Conservation (phyloP, 2,329 filamentous ascomycete genomes). For the Zymoseptoria brevis region DNA sequence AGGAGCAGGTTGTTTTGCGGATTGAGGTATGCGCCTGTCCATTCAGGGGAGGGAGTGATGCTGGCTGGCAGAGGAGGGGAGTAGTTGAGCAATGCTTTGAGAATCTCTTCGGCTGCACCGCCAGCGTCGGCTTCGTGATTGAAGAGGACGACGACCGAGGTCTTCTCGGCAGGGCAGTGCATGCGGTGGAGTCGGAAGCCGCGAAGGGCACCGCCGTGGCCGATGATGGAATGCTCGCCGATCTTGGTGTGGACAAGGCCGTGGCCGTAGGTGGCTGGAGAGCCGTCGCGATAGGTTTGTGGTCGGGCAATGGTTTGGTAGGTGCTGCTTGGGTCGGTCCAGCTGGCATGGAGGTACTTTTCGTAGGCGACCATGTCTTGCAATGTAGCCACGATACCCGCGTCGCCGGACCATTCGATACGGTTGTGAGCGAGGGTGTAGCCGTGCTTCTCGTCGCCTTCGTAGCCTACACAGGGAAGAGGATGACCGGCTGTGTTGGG, state of each 20-base stretch:
- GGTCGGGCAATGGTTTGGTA: conserved; percentile 28
- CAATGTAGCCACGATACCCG: conserved; percentile 38
- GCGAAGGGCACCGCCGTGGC: conserved; percentile 37
- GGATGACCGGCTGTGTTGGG: conserved; percentile 34
- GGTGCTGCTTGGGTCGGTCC: conserved; percentile 27
- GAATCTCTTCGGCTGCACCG: conserved; percentile 24
- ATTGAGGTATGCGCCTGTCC: conserved; percentile 36
- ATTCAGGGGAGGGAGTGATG: conserved; percentile 16
- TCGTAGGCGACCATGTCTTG: conserved; percentile 43
- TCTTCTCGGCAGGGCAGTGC: conserved; percentile 29
- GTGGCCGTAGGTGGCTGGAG: conserved; percentile 31
- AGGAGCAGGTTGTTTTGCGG: conserved; percentile 30
- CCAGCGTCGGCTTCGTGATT: conserved; percentile 33
- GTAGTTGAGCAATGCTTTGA: conserved; percentile 26
- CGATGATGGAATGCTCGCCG: conserved; percentile 24
- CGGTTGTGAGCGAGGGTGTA: conserved; percentile 33
- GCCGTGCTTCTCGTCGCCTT: conserved; percentile 34
- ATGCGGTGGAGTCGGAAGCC: conserved; percentile 34
- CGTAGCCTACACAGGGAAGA: conserved; percentile 37
- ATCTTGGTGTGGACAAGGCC: conserved; percentile 29
- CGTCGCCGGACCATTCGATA: conserved; percentile 42
- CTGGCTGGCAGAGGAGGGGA: conserved; percentile 1
- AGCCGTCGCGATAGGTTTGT: conserved; percentile 31
- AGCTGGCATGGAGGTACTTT: conserved; percentile 31
- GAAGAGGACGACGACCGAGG: conserved; percentile 36